A percentile compares a stretch with the other conserved stretches of the same genome.
These are phyloP conservation scores for Annulohypoxylon moriforme DNA, from an alignment of 495 filamentous ascomycete species.

Conservation along the genomic window DNA sequence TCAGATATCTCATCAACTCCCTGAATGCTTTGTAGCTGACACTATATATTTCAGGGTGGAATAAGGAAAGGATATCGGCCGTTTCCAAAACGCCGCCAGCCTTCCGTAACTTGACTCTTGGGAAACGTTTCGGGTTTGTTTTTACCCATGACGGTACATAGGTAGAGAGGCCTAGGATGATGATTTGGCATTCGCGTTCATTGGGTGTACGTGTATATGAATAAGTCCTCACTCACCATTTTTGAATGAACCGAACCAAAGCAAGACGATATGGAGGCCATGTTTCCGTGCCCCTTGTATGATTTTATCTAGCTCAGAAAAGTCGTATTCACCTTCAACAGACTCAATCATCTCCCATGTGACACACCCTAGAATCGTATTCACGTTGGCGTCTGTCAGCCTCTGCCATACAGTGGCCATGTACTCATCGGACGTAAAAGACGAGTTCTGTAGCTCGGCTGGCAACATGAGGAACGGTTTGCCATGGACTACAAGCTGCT, in stretches of 20 bases:
- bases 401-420: constrained; percentile 1
- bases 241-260: constrained; percentile 1
- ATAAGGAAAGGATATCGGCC: not conserved
- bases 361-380: not conserved
- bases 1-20: not conserved
- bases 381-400: not conserved
- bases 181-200: not conserved
- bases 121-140: not conserved
- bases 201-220: not conserved
- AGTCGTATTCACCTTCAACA: not conserved
- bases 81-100: not conserved
- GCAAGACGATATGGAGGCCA: not conserved
- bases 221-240: not conserved
- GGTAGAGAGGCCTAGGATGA: not conserved
- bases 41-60: not conserved
- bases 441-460: not conserved
- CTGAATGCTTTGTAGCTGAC: not conserved
- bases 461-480: not conserved
- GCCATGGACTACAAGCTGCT: not conserved
- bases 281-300: not conserved
- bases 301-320: not conserved
- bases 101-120: not conserved
- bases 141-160: not conserved
- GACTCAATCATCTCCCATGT: constrained; percentile 5
- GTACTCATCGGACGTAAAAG: not conserved